Evolutionary conservation across 106 monocot genomes (phyloP), one percentile per base, ranked within the genome.

Genomic region (Platanthera zijinensis): DNA sequence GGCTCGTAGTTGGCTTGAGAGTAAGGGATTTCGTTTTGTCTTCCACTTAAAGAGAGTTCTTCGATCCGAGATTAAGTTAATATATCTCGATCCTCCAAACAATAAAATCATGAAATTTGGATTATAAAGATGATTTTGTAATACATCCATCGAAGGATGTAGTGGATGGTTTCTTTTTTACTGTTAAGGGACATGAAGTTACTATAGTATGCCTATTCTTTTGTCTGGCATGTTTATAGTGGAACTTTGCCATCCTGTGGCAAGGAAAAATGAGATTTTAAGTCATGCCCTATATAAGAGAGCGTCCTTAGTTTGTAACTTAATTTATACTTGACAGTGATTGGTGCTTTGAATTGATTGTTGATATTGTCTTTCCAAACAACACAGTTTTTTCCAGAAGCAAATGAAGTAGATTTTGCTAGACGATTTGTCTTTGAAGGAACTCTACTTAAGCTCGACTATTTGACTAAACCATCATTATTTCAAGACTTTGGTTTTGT

Each of bases 401-500:
- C 93, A 72, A 93, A 93, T 76, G 96, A 97, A 77, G 96, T 94
- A 57, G 89, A 85, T 56, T 97, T 91, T 85, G 93, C 96, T 59
- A 93, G 91, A 83, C 75, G 80, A 56, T 72, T 84, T 4, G 86
- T 74, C 17, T 94, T 97, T 80, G 91, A 78, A 79, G 96, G 91
- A 67, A 78, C 86, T 52, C 84, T 83, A 46, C 78, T 91, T 51
- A 97, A 94, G 82, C 83, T 97, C 51, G 96, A 97, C 79, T 91
- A 97, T 78, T 82, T 97, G 51, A 97, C 96, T 71, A 97, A 89
- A 72, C 93, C 96, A 82, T 94, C 96, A 18, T 51, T 97, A 22
- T 91, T 97, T 74, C 89, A 97, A 78, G 96, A 97, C 79, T 97
- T 97, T 79, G 96, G 93, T 39, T 94, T 97, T 69, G 76, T 83